These are phyloP conservation scores for Uronychia setigera DNA, from an alignment of 73 alveolate genomes.

Conservation along the genomic window DNA sequence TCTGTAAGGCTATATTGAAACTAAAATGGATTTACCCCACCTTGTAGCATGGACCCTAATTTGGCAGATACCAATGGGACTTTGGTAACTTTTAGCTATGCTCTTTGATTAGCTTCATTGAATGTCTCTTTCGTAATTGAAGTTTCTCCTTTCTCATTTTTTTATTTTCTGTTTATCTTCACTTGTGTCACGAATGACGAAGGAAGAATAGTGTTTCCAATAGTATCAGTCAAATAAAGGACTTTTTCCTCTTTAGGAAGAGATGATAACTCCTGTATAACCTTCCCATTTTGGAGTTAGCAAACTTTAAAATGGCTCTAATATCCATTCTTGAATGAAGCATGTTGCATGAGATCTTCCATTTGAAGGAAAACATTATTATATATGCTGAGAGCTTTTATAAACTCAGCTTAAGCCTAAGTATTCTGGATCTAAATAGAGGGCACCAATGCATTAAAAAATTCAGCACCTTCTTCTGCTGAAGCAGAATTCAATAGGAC, in stretches of 20 bases:
- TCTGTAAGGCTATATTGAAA: too few species aligned
- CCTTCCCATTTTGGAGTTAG: background rate
- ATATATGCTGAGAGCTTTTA: background rate
- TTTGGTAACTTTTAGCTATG: too few species aligned
- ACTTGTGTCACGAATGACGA: background rate
- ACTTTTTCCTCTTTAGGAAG: background rate
- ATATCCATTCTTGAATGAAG: background rate
- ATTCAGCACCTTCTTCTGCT: background rate
- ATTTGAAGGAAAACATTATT: background rate
- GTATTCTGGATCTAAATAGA: background rate
- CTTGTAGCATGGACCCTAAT: too few species aligned
- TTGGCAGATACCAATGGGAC: too few species aligned
- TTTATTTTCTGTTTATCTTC: background rate
- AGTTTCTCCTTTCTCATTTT: too few species aligned
- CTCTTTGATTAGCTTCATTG: too few species aligned
- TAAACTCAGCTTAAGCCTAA: background rate
- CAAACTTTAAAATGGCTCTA: background rate
- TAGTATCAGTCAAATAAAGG: background rate
- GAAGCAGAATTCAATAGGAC: background rate
- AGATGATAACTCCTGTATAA: background rate
- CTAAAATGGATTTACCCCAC: too few species aligned
- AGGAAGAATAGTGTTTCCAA: background rate
- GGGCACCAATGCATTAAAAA: background rate
- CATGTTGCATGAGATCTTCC: background rate
- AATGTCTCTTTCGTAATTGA: too few species aligned